These are phyloP conservation scores for Fusarium acutatum DNA, from an alignment of 2,329 filamentous ascomycete species.

Conservation along the genomic window DNA sequence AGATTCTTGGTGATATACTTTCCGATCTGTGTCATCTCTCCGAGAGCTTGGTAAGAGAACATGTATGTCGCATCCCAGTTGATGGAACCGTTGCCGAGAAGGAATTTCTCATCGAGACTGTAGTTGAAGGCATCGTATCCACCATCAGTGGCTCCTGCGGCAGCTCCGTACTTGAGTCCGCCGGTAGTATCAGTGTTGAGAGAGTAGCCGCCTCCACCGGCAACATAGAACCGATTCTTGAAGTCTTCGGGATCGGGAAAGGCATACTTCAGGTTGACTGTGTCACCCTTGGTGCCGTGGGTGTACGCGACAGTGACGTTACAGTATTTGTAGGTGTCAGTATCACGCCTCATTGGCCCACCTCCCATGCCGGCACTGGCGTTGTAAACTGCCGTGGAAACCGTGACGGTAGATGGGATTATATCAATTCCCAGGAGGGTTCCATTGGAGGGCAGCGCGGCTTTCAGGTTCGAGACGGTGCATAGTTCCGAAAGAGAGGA, in stretches of 20 bases:
- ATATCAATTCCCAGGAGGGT: not conserved
- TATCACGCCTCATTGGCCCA: not conserved
- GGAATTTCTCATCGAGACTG: constrained; percentile 49
- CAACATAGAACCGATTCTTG: not conserved
- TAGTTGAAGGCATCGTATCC: constrained; percentile 54
- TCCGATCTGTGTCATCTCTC: constrained; percentile 56
- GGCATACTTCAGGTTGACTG: not conserved
- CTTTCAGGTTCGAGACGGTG: not conserved
- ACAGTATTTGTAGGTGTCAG: not conserved
- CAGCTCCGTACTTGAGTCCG: constrained; percentile 53
- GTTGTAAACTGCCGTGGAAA: not conserved
- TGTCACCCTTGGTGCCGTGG: not conserved
- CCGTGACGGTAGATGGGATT: not conserved
- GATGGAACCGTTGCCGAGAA: constrained; percentile 59
- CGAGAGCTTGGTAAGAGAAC: constrained; percentile 60
- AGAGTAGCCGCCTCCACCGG: constrained; percentile 22
- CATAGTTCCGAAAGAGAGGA: not conserved
- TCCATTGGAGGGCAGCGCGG: not conserved
- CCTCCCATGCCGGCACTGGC: not conserved
- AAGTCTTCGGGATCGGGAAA: not conserved
- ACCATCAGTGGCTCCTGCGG: constrained; percentile 51
- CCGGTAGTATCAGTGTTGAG: constrained; percentile 44
- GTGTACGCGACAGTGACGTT: constrained; percentile 5
- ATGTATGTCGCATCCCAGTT: constrained; percentile 60
- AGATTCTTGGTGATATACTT: constrained; percentile 40